Base-by-base conservation (phyloP, 768 basidiomycete species). In the Postia placenta region DNA sequence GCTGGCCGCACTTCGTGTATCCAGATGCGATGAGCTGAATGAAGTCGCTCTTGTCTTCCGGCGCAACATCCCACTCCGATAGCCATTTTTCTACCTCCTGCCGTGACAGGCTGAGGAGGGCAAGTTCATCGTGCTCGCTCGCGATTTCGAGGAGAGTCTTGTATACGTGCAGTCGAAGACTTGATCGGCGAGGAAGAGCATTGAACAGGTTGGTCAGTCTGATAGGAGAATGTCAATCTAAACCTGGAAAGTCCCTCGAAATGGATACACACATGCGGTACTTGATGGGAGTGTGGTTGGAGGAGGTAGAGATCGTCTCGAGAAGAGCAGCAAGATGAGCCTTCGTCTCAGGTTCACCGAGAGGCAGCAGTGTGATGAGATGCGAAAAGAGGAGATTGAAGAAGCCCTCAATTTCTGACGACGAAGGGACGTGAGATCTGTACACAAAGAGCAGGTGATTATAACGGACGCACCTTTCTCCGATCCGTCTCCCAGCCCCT, bases 181-280 rank as follows among this genome's bases (percentile, higher is more conserved):
- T 63, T 2, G 88, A 91, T 41, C 68, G 72, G 48, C 79, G 77
- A 22, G 88, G 84, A 11, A 81, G 67, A 11, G 83, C 75, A 59
- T 92, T 91, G 75, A 90, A 91, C 25, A 92, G 65, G 62, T 90
- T 91, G 20, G 90, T 83, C 9, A 92, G 68, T 59, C 90, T 92
- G 55, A n/a, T 7, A 49, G 33, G 38, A 42, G 19, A n/a, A n/a
- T n/a, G n/a, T n/a, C 45, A 55, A 1, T 24, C 40, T 19, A 45
- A 20, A 4, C 11, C 3, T 26, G 15, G 47, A 17, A 41, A 15
- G 22, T 11, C 9, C 11, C 11, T 20, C 25, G 36, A 42, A 30
- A 20, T 52, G 47, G n/a, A n/a, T 11, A 63, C 83, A 49, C 58
- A 91, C 90, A 89, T 73, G 67, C 85, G 84, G 67, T 87, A 91